Evolutionary conservation across 192 early-diverging fungal genomes (phyloP).

Genomic region (Ambispora gerdemannii): DNA sequence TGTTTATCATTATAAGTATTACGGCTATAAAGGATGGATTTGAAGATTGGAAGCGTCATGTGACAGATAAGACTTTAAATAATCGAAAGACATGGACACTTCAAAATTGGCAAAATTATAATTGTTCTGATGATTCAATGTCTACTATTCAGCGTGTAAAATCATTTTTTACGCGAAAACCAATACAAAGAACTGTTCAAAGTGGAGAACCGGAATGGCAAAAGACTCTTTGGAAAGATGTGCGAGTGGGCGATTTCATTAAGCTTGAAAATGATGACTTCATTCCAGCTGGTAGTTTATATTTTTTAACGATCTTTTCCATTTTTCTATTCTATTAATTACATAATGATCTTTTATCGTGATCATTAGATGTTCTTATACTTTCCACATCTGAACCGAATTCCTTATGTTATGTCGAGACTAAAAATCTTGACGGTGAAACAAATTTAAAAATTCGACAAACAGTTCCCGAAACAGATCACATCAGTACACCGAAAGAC

Average conservation of each 20-base stretch:
- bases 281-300: constrained; percentile 70
- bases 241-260: constrained; percentile 87
- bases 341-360: constrained; percentile 15
- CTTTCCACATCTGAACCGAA: constrained; percentile 65
- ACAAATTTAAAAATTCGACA: constrained; percentile 74
- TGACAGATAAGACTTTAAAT: constrained; percentile 78
- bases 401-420: constrained; percentile 67
- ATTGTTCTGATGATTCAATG: constrained; percentile 6
- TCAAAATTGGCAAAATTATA: constrained; percentile 56
- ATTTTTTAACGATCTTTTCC: not conserved
- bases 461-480: constrained; percentile 47
- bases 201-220: constrained; percentile 46
- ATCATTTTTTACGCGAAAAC: not conserved
- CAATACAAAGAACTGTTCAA: not conserved
- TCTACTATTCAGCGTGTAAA: not conserved
- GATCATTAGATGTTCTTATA: constrained; percentile 66
- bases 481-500: constrained; percentile 52
- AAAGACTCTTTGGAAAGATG: constrained; percentile 59
- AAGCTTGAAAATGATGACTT: constrained; percentile 76
- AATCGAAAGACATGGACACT: constrained; percentile 48
- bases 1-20: constrained; percentile 69
- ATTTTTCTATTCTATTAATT: not conserved
- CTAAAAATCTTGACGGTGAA: constrained; percentile 79
- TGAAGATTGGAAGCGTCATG: constrained; percentile 85
- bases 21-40: constrained; percentile 83